These are phyloP conservation scores for Metschnikowia noctiluminum DNA, from an alignment of 805 yeast genomes.

Conservation along the genomic window DNA sequence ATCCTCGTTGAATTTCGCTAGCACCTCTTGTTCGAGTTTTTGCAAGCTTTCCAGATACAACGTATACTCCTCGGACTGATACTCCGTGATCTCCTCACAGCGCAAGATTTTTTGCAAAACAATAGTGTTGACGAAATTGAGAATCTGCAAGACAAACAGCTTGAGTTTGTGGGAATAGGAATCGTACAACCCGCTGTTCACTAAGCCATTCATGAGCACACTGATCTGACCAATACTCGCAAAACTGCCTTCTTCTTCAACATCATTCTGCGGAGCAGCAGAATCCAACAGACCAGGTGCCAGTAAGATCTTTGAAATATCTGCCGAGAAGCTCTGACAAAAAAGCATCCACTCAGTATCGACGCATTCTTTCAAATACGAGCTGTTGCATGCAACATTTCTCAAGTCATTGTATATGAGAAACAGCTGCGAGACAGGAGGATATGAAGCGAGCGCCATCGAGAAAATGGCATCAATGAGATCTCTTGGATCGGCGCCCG, in stretches of 20 bases:
- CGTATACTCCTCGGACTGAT: constrained; percentile 30
- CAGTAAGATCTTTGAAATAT: constrained; percentile 16
- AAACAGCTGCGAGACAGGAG: constrained; percentile 30
- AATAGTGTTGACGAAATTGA: constrained; percentile 30
- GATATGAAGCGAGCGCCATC: constrained; percentile 32
- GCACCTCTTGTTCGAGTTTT: constrained; percentile 3
- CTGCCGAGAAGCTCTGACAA: constrained; percentile 17
- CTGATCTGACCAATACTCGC: constrained; percentile 17
- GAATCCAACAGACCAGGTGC: constrained; percentile 16
- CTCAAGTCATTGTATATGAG: constrained; percentile 35
- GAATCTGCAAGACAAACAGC: constrained; percentile 22
- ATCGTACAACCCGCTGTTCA: constrained; percentile 20
- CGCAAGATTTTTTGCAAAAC: constrained; percentile 24
- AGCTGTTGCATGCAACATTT: constrained; percentile 18
- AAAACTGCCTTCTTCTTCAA: constrained; percentile 13
- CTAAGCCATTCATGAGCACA: constrained; percentile 13
- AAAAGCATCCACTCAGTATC: constrained; percentile 22
- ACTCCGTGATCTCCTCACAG: constrained; percentile 34
- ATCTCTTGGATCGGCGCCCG: constrained; percentile 16
- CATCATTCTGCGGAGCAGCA: constrained; percentile 10
- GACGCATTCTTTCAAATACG: constrained; percentile 17
- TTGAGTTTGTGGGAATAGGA: constrained; percentile 30
- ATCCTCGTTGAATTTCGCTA: constrained; percentile 11
- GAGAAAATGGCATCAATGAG: constrained; percentile 30
- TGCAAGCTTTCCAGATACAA: constrained; percentile 21